Percentiles rank a stretch among this genome's conserved stretches.
phyloP scores from a whole-genome alignment of 1,139 yeast species.

The Protomyces arabidopsidicola region DNA sequence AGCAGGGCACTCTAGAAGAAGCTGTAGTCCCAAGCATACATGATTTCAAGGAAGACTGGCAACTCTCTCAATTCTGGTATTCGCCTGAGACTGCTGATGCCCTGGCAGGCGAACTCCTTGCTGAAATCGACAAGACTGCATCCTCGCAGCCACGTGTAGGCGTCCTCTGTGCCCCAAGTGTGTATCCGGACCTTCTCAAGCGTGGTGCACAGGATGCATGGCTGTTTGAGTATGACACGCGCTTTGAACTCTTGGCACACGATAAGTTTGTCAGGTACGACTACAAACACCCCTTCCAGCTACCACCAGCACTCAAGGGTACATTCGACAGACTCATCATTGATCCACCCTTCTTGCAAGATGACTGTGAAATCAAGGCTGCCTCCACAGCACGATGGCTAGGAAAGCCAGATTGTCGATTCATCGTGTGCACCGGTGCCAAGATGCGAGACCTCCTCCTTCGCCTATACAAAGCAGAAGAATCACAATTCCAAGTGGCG shows the following conservation, averaged over 20 bases:
- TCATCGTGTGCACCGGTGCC: slow-evolving; percentile 82
- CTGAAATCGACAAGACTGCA: slow-evolving; percentile 43
- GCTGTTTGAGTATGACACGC: slow-evolving; percentile 67
- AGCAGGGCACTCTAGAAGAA: slow-evolving; percentile 36
- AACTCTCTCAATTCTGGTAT: slow-evolving; percentile 85
- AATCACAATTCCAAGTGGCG: slow-evolving; percentile 68
- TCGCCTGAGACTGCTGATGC: slow-evolving; percentile 63
- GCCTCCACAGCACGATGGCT: slow-evolving; percentile 45
- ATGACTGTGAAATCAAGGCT: slow-evolving; percentile 70
- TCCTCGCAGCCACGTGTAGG: slow-evolving; percentile 55
- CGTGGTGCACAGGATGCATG: slow-evolving; percentile 46
- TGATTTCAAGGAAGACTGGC: slow-evolving; percentile 86
- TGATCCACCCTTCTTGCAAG: slow-evolving; percentile 84
- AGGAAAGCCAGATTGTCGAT: slow-evolving; percentile 42
- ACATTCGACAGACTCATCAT: slow-evolving; percentile 69
- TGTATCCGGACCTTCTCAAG: slow-evolving; percentile 72
- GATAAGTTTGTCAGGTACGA: slow-evolving; percentile 68
- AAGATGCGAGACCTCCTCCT: slow-evolving; percentile 64
- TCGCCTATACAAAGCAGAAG: slow-evolving; percentile 51
- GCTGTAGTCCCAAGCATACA: slow-evolving; percentile 46
- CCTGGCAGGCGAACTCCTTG: slow-evolving; percentile 64
- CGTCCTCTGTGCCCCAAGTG: slow-evolving; percentile 86
- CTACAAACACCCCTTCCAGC: slow-evolving; percentile 60
- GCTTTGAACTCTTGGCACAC: slow-evolving; percentile 72
- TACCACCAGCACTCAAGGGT: slow-evolving; percentile 56